phyloP scores from a whole-genome alignment of 2,329 filamentous ascomycete genomes.

The Colletotrichum coccodes region DNA sequence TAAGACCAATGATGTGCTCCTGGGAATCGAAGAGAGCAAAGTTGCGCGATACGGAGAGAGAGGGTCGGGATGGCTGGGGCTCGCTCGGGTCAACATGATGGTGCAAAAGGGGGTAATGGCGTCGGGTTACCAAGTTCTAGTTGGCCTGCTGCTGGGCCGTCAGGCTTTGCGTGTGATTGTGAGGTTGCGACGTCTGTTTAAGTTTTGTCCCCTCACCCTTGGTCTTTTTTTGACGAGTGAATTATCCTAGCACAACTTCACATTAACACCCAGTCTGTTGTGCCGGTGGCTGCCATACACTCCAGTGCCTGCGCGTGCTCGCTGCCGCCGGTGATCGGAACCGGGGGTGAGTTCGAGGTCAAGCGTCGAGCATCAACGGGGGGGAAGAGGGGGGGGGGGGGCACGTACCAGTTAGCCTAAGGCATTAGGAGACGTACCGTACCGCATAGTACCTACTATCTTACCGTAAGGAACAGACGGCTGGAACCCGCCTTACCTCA shows the following conservation, averaged over 20 bases:
- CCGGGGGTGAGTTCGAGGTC: not conserved
- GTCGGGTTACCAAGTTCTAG: not conserved
- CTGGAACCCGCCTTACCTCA: constrained; percentile 3
- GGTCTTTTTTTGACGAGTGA: not conserved
- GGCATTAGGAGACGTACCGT: not conserved
- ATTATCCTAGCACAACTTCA: not conserved
- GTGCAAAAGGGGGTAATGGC: not conserved
- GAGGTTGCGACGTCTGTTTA: too few species aligned
- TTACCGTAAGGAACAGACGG: not conserved
- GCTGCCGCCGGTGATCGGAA: not conserved
- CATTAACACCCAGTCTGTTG: not conserved
- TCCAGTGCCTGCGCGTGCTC: not conserved
- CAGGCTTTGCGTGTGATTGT: not conserved
- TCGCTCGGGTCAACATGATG: not conserved
- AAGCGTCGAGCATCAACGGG: not conserved
- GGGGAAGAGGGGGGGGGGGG: not conserved
- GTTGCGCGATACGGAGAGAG: not conserved
- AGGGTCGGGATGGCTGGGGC: not conserved
- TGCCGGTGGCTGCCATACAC: not conserved
- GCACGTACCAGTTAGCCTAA: not conserved
- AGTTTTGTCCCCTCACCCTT: not conserved
- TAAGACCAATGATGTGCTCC: constrained; percentile 2
- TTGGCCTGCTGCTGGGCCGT: not conserved
- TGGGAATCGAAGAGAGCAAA: not conserved
- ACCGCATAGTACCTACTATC: not conserved